phyloP scores from a whole-genome alignment of 2,329 filamentous ascomycete species.

The Xenoacremonium recifei region DNA sequence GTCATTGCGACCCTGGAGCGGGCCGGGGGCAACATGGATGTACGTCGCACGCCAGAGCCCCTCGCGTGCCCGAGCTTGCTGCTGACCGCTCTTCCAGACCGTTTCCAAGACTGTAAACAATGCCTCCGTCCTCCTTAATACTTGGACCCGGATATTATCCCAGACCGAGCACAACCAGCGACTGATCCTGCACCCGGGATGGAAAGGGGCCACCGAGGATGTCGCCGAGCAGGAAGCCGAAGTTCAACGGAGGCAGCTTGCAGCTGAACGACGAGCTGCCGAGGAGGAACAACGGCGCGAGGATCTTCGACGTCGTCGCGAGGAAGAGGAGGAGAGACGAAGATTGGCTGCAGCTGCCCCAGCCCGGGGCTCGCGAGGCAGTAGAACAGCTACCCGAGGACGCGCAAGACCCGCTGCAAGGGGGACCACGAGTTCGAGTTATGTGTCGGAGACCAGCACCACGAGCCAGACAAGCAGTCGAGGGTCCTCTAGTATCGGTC shows the following conservation, averaged over 20 bases:
- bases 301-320: constrained; percentile 61
- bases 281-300: constrained; percentile 79
- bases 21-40: constrained; percentile 75
- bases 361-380: constrained; percentile 29
- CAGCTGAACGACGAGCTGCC: constrained; percentile 70
- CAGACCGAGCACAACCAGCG: constrained; percentile 98
- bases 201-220: constrained; percentile 88
- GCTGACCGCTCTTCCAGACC: constrained; percentile 47
- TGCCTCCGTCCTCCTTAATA: constrained; percentile 85
- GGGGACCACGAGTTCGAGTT: constrained; percentile 25
- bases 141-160: constrained; percentile 92
- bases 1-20: constrained; percentile 70
- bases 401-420: constrained; percentile 28
- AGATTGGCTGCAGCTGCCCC: constrained; percentile 27
- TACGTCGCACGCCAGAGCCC: constrained; percentile 31
- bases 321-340: constrained; percentile 55
- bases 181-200: constrained; percentile 80
- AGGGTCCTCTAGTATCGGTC: constrained; percentile 34
- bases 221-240: constrained; percentile 84
- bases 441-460: constrained; percentile 24
- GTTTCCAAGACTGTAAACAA: constrained; percentile 83
- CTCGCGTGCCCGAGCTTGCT: constrained; percentile 1
- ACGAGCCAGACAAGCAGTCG: constrained; percentile 29
- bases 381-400: constrained; percentile 27
- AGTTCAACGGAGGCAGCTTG: constrained; percentile 68